Base-by-base conservation (phyloP, 2,329 filamentous ascomycete genomes). In the Cercospora sesami region DNA sequence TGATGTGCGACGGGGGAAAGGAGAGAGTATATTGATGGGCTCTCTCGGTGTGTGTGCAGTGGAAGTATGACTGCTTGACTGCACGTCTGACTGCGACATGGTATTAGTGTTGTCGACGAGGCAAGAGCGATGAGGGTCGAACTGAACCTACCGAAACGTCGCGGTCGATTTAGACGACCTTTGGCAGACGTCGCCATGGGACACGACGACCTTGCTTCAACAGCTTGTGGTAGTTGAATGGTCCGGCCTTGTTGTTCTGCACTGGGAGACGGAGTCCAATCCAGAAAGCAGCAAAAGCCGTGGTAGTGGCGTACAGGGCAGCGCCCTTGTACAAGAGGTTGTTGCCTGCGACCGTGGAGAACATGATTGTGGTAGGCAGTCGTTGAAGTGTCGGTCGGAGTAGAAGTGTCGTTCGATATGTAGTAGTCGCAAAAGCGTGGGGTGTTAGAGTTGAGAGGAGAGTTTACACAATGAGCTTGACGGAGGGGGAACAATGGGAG, bases 141-240 rank as follows among this genome's bases (percentile, higher is more conserved):
- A 7, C 1, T 5, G 18, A 2, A n/a, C 48, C 1, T 55, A 55
- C 23, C 48, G 6, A 8, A 53, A 66, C 66, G 69, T 69, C 71
- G 67, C 70, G 57, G 68, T 48, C 45, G 12, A 3, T 28, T 73
- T 72, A 76, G 18, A 75, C 65, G 63, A 70, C 66, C 65, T 68
- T 74, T 55, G 74, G 75, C 30, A 78, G 74, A 72, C 76, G 74
- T 53, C 72, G 66, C 76, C 75, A 78, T 73, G 75, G 74, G 16
- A 76, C 67, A 16, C 74, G 69, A 60, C 70, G 68, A 42, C 69
- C 73, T 39, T 64, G 65, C 72, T 74, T 77, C 45, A 73, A 61
- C 18, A 75, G 23, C 36, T 73, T 72, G 71, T 78, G 75, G 63
- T 75, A 75, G 75, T 77, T 75, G 74, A 72, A 78, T 45, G 76